phyloP scores from a whole-genome alignment of 2,329 filamentous ascomycete species.

The Coniochaeta ligniaria region DNA sequence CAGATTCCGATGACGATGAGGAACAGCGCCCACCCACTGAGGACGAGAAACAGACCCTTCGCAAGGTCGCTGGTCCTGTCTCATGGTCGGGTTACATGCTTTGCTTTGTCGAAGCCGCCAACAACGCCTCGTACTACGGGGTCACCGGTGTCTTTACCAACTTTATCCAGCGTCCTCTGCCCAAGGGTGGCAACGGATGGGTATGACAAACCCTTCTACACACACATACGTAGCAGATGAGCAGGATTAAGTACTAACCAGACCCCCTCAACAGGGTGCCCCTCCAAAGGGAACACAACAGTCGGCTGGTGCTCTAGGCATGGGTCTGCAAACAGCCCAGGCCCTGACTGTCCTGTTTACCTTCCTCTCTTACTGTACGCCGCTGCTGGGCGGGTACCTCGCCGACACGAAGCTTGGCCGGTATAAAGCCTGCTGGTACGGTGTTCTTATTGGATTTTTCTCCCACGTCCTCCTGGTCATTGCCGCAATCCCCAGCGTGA shows the following conservation, averaged over 20 bases:
- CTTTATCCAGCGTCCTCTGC: conserved; percentile 5
- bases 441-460: conserved; percentile 6
- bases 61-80: conserved; percentile 8
- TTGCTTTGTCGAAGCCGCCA: conserved; percentile 8
- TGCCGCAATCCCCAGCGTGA: conserved; percentile 8
- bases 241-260: background rate
- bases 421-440: conserved; percentile 10
- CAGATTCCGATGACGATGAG: background rate
- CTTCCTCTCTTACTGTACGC: conserved; percentile 3
- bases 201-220: background rate
- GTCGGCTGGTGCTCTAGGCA: background rate
- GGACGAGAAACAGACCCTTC: conserved; percentile 3
- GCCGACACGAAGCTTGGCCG: conserved; percentile 8
- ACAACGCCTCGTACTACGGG: conserved; percentile 9
- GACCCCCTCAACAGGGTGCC: background rate
- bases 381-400: conserved; percentile 7
- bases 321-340: background rate
- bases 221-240: background rate
- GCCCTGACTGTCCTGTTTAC: background rate
- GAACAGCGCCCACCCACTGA: background rate
- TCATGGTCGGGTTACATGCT: conserved; percentile 10
- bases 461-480: conserved; percentile 7
- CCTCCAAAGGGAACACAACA: background rate
- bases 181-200: background rate
- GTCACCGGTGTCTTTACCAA: conserved; percentile 9